These are phyloP conservation scores for Alternaria sp. DNA, from an alignment of 2,329 filamentous ascomycete species.

Conservation along the genomic window DNA sequence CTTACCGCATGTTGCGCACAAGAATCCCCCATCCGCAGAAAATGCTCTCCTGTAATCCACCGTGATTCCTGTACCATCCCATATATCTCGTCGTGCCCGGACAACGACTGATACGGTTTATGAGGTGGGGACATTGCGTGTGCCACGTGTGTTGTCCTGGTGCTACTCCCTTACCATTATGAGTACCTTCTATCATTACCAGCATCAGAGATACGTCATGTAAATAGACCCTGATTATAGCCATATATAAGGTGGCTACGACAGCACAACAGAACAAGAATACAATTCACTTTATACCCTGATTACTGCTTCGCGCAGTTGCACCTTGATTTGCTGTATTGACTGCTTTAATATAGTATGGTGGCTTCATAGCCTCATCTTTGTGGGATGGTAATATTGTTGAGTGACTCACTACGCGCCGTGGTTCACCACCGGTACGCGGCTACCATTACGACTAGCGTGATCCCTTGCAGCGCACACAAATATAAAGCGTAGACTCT, in stretches of 20 bases:
- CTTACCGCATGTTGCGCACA: slow-evolving; percentile 1
- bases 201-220: slow-evolving; percentile 1
- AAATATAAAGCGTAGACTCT: slow-evolving; percentile 13
- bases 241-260: neutral
- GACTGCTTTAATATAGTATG: neutral
- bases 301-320: neutral
- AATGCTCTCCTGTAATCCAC: neutral
- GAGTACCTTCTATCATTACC: neutral
- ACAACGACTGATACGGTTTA: neutral
- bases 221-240: neutral
- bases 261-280: neutral
- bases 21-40: neutral
- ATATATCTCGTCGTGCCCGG: neutral
- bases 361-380: neutral
- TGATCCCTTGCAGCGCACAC: slow-evolving; percentile 10
- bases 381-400: slow-evolving; percentile 7
- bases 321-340: neutral
- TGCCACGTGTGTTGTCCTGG: neutral
- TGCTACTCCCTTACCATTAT: neutral
- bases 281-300: neutral
- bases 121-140: neutral
- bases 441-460: slow-evolving; percentile 15
- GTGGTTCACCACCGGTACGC: neutral
- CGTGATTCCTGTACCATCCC: neutral
- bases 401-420: neutral